Evolutionary conservation across 2,329 filamentous ascomycete genomes (phyloP).

Genomic region (Fusarium acutatum): DNA sequence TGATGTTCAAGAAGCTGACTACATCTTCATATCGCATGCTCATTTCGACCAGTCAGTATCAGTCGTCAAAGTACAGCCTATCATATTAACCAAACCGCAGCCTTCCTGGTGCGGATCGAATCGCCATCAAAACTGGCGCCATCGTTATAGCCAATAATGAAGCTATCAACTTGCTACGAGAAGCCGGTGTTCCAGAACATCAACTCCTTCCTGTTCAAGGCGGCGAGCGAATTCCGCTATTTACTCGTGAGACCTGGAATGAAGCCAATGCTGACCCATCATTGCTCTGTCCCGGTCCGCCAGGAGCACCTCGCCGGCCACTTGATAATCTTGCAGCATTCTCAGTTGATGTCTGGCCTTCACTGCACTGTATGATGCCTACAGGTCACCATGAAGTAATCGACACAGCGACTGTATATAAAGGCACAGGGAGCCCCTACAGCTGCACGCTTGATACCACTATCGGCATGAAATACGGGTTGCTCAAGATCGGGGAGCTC

Average conservation of each 20-base stretch:
- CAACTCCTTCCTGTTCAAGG: neutral
- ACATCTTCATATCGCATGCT: neutral
- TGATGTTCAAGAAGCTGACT: neutral
- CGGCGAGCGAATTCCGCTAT: neutral
- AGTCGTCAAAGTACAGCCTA: rapidly evolving
- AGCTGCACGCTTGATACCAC: neutral
- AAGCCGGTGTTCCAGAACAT: neutral
- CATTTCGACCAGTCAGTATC: neutral
- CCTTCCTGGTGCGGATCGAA: neutral
- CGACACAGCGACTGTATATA: neutral
- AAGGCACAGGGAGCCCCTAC: neutral
- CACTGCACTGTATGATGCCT: neutral
- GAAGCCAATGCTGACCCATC: neutral
- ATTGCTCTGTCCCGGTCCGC: rapidly evolving
- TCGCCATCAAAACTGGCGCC: neutral
- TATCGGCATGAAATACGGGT: neutral
- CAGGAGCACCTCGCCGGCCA: neutral
- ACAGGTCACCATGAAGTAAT: neutral
- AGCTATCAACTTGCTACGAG: neutral
- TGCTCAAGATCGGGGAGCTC: neutral
- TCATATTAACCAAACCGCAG: neutral
- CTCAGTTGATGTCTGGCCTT: neutral
- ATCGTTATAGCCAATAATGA: neutral
- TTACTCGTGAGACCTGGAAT: neutral
- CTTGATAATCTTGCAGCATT: neutral